Conservation (phyloP, 495 filamentous ascomycete genomes). For the Pyronema domesticum region DNA sequence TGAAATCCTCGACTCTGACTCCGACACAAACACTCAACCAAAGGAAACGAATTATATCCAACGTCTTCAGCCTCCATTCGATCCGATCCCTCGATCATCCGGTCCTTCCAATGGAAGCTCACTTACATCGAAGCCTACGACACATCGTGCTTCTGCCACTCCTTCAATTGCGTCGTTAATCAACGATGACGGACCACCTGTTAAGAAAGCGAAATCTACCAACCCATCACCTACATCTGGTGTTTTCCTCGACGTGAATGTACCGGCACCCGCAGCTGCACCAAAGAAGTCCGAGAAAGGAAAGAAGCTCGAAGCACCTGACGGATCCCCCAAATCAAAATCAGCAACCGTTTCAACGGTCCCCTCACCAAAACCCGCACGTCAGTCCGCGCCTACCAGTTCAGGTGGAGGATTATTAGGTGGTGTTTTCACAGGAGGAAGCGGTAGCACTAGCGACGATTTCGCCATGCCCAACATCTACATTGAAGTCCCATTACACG, state of each 20-base stretch:
- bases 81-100: slow-evolving; percentile 14
- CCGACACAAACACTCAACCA: slow-evolving; percentile 4
- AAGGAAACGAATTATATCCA: slow-evolving; percentile 6
- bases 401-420: slow-evolving; percentile 21
- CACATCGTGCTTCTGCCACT: slow-evolving; percentile 23
- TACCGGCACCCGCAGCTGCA: slow-evolving; percentile 4
- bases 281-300: neutral
- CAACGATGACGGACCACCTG: slow-evolving; percentile 14
- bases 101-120: slow-evolving; percentile 8
- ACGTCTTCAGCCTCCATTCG: slow-evolving; percentile 18
- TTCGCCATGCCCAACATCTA: slow-evolving; percentile 58
- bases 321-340: slow-evolving; percentile 19
- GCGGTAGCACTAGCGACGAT: slow-evolving; percentile 17
- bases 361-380: slow-evolving; percentile 20
- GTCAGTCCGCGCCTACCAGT: slow-evolving; percentile 12
- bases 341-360: slow-evolving; percentile 16
- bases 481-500: slow-evolving; percentile 60
- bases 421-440: slow-evolving; percentile 12
- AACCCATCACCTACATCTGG: neutral
- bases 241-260: slow-evolving; percentile 16
- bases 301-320: slow-evolving; percentile 10
- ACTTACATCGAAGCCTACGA: slow-evolving; percentile 10
- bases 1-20: slow-evolving; percentile 17
- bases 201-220: slow-evolving; percentile 6
- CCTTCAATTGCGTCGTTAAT: slow-evolving; percentile 25